Evolutionary conservation across 306 rosid genomes (phyloP).

Genomic region (Lathyrus aphaca): DNA sequence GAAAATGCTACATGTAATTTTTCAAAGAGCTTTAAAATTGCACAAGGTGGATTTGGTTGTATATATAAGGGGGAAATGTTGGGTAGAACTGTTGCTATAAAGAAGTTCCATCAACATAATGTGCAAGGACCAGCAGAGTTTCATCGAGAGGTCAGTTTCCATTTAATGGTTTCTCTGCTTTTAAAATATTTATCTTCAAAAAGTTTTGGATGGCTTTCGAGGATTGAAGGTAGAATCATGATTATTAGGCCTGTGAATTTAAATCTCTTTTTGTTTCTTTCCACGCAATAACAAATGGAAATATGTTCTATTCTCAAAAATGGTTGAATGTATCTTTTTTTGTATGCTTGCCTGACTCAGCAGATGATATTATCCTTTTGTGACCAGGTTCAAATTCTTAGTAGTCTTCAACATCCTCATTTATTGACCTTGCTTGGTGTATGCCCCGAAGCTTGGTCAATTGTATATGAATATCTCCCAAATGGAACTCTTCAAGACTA

Average conservation of each 20-base stretch:
- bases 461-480: constrained; percentile 78
- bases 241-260: constrained; percentile 5
- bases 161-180: constrained; percentile 26
- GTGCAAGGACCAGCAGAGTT: constrained; percentile 73
- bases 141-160: constrained; percentile 68
- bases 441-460: constrained; percentile 84
- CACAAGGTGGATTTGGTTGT: constrained; percentile 70
- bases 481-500: constrained; percentile 80
- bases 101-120: constrained; percentile 64
- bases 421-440: constrained; percentile 82
- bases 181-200: constrained; percentile 18
- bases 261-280: neutral
- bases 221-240: constrained; percentile 14
- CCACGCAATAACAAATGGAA: neutral
- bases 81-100: constrained; percentile 80
- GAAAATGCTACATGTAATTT: constrained; percentile 82
- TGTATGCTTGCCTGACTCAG: constrained; percentile 27
- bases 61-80: constrained; percentile 86
- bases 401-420: constrained; percentile 84
- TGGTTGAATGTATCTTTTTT: neutral
- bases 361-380: constrained; percentile 40
- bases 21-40: constrained; percentile 75
- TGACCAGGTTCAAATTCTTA: constrained; percentile 78
- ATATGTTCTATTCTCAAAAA: neutral
- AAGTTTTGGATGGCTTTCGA: constrained; percentile 2